A percentile compares a stretch with the other conserved stretches of the same genome.
Conservation (phyloP, 1,284 basidiomycete genomes). For the Cystobasidium pallidum region DNA sequence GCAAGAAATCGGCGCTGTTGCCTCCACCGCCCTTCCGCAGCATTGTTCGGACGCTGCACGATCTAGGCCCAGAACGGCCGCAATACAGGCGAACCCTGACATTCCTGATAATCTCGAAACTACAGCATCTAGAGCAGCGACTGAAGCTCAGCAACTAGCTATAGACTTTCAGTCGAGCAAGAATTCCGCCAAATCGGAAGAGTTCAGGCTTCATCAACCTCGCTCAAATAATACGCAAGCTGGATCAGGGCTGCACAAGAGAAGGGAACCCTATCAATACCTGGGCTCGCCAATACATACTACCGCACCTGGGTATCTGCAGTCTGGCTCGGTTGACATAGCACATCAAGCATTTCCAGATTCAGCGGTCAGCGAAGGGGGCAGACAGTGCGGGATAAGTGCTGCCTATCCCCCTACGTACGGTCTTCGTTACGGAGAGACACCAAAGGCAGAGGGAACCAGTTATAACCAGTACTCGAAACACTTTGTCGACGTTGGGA, state of each 20-base stretch:
- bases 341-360: constrained; percentile 15
- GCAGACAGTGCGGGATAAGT: constrained; percentile 8
- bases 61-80: neutral
- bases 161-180: constrained; percentile 3
- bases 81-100: neutral
- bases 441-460: neutral
- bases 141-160: constrained; percentile 14
- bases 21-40: neutral
- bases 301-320: constrained; percentile 11
- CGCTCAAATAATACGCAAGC: too few relatives aligned
- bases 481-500: constrained; percentile 19
- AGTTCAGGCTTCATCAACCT: neutral
- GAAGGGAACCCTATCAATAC: constrained; percentile 24
- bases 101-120: neutral
- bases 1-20: neutral
- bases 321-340: neutral
- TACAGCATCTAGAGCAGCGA: neutral
- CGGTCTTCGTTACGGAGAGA: constrained; percentile 21
- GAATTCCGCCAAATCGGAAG: neutral
- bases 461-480: constrained; percentile 1
- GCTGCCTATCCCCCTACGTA: constrained; percentile 31
- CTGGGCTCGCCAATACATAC: constrained; percentile 35
- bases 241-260: neutral
- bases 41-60: neutral
- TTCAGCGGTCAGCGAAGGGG: constrained; percentile 24